phyloP scores from a whole-genome alignment of 2,329 filamentous ascomycete genomes.

The Fusarium transvaalense region DNA sequence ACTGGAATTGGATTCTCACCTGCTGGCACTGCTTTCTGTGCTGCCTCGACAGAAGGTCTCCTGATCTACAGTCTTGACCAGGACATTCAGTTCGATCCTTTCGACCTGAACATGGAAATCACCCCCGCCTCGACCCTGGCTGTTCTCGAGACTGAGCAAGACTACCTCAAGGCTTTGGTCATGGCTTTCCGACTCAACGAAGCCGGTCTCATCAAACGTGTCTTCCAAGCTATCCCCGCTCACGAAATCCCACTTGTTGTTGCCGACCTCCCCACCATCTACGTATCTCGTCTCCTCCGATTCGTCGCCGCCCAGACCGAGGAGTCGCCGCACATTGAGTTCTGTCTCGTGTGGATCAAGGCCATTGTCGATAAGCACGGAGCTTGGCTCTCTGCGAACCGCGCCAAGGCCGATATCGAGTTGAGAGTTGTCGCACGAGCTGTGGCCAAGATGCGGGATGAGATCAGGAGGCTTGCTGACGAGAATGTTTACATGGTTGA shows the following conservation, averaged over 20 bases:
- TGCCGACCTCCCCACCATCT: conserved; percentile 82
- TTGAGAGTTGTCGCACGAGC: conserved; percentile 85
- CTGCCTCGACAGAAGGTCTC: conserved; percentile 92
- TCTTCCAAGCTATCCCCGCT: conserved; percentile 86
- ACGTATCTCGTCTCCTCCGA: conserved; percentile 85
- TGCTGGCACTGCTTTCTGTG: conserved; percentile 90
- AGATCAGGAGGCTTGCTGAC: conserved; percentile 85
- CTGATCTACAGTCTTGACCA: conserved; percentile 93
- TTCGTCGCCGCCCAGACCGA: conserved; percentile 92
- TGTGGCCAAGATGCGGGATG: conserved; percentile 82
- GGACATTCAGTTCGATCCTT: conserved; percentile 89
- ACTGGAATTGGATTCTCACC: conserved; percentile 88
- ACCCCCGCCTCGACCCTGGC: conserved; percentile 87
- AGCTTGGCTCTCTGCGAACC: conserved; percentile 83
- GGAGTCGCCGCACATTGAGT: conserved; percentile 92
- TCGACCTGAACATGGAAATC: conserved; percentile 93
- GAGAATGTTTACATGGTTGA: conserved; percentile 92
- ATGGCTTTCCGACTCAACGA: conserved; percentile 99
- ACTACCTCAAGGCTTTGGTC: conserved; percentile 91
- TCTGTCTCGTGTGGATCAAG: conserved; percentile 94
- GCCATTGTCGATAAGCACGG: conserved; percentile 85
- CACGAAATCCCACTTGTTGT: conserved; percentile 82
- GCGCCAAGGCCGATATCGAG: conserved; percentile 84
- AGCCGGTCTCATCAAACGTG: conserved; percentile 80
- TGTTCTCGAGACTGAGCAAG: conserved; percentile 74